Evolutionary conservation across 2,329 filamentous ascomycete genomes (phyloP), one percentile per base, ranked within the genome.

Genomic region (Arthrobotrys pseudoclavata): DNA sequence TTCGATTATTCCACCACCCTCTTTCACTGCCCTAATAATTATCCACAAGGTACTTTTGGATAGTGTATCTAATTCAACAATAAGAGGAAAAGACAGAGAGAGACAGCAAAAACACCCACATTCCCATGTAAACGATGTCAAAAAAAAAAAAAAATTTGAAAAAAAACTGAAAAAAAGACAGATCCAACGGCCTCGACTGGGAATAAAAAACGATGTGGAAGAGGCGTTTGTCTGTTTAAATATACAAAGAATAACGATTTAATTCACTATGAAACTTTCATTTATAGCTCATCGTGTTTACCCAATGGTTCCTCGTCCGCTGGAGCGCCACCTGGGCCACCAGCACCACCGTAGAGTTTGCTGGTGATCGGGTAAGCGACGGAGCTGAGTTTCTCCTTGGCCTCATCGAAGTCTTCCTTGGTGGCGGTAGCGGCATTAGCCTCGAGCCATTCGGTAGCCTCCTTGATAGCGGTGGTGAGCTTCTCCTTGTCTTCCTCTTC

Each of bases 281-380:
- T 83, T 90, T 92, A 95, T 87, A 94, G 86, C 88, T 95, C 92
- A 83, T 94, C 92, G 85, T 94, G 92, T 76, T 84, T 85, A 80
- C 85, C 84, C 79, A 90, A 89, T 85, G 90, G 92, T 81, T 94
- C 92, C 81, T 93, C 91, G 2, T 90, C 91, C 20, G 47, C 50
- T 37, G 74, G 67, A 40, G 72, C 55, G 79, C 86, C 88, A 75
- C 87, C 89, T 81, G 87, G 88, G 79, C 88, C 89, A 81, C 88
- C 91, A 82, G 89, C 90, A 82, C 88, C 87, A 82, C 87, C 86
- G 88, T 97, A 97, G 83, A 97, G 89, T 90, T 99, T 99, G 87
- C 93, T 97, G 82, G 96, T 99, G 87, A 99, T 99, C 81, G 96
- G 96, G 87, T 98, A 97, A 68, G 96, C 96, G 80, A 97, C 92